These are phyloP conservation scores for Saccharomycopsis sp. DNA, from an alignment of 805 yeast genomes.

Conservation along the genomic window DNA sequence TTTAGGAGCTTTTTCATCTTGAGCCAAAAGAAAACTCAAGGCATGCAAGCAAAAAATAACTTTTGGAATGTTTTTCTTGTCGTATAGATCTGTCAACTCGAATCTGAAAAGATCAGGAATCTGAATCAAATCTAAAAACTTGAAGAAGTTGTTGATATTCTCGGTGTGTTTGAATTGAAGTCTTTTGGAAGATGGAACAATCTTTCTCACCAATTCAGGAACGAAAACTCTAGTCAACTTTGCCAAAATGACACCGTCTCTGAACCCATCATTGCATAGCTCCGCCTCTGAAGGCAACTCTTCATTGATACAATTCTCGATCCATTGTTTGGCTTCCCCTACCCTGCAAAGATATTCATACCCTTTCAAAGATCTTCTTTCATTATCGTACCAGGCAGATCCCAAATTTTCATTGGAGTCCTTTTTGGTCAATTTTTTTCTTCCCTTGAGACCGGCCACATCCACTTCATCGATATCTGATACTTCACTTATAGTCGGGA, in stretches of 20 bases:
- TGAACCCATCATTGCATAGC: slow-evolving; percentile 50
- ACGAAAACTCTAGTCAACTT: slow-evolving; percentile 63
- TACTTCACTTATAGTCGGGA: too few relatives aligned
- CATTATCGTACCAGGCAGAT: slow-evolving; percentile 15
- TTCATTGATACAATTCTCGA: slow-evolving; percentile 53
- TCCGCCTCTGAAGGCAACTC: slow-evolving; percentile 47
- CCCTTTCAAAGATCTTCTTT: slow-evolving; percentile 29
- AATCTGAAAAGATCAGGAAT: slow-evolving; percentile 85
- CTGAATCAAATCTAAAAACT: slow-evolving; percentile 54
- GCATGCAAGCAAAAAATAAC: slow-evolving; percentile 94
- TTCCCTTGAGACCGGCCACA: slow-evolving; percentile 9
- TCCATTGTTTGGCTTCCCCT: slow-evolving; percentile 75
- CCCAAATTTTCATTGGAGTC: slow-evolving; percentile 12
- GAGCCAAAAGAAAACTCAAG: slow-evolving; percentile 60
- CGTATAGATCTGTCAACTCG: slow-evolving; percentile 89
- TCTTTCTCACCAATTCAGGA: slow-evolving; percentile 49
- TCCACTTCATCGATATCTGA: too few relatives aligned
- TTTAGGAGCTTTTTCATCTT: slow-evolving; percentile 47
- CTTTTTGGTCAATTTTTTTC: slow-evolving; percentile 15
- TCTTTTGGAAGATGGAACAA: slow-evolving; percentile 48
- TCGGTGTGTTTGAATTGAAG: slow-evolving; percentile 87
- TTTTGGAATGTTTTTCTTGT: slow-evolving; percentile 83
- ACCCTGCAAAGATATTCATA: slow-evolving; percentile 78
- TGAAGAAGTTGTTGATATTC: slow-evolving; percentile 77
- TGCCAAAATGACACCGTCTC: slow-evolving; percentile 83